Evolutionary conservation across 257 asterid genomes (phyloP).

Genomic region (Ilex aquifolium): DNA sequence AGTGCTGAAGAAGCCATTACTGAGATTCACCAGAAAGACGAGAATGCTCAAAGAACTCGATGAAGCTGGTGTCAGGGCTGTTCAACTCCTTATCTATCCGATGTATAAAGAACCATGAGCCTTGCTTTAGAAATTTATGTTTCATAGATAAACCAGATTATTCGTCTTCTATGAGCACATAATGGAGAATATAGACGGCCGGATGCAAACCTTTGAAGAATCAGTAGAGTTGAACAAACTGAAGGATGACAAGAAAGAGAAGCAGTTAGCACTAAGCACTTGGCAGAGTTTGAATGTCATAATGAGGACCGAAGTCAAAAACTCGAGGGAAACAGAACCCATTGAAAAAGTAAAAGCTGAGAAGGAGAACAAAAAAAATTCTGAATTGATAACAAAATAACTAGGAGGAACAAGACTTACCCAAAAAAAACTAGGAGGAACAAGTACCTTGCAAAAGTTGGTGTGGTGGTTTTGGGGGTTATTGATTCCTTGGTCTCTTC

Average conservation of each 20-base stretch:
- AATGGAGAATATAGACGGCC: slow-evolving; percentile 71
- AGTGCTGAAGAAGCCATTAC: slow-evolving; percentile 89
- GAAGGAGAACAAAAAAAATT: slow-evolving; percentile 48
- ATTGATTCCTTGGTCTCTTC: slow-evolving; percentile 49
- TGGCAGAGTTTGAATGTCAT: slow-evolving; percentile 55
- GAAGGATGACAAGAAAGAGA: slow-evolving; percentile 66
- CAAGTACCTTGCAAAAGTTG: slow-evolving; percentile 60
- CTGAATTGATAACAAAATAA: slow-evolving; percentile 39
- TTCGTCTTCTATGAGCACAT: slow-evolving; percentile 52
- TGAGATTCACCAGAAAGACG: slow-evolving; percentile 77
- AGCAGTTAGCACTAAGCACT: slow-evolving; percentile 28
- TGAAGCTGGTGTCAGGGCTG: slow-evolving; percentile 75
- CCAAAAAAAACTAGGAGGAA: slow-evolving; percentile 30
- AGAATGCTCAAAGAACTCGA: slow-evolving; percentile 78
- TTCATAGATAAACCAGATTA: neutral
- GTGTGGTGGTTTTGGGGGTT: slow-evolving; percentile 56
- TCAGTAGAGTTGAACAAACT: slow-evolving; percentile 51
- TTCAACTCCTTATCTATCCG: slow-evolving; percentile 1
- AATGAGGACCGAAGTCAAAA: slow-evolving; percentile 67
- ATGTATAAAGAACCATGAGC: neutral
- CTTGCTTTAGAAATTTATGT: too few species aligned
- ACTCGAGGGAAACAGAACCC: slow-evolving; percentile 40
- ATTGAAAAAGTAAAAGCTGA: slow-evolving; percentile 57
- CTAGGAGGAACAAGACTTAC: too few species aligned
- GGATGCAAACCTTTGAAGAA: slow-evolving; percentile 89